Evolutionary conservation across 306 rosid species (phyloP).

Genomic region (Erythrophleum fordii): DNA sequence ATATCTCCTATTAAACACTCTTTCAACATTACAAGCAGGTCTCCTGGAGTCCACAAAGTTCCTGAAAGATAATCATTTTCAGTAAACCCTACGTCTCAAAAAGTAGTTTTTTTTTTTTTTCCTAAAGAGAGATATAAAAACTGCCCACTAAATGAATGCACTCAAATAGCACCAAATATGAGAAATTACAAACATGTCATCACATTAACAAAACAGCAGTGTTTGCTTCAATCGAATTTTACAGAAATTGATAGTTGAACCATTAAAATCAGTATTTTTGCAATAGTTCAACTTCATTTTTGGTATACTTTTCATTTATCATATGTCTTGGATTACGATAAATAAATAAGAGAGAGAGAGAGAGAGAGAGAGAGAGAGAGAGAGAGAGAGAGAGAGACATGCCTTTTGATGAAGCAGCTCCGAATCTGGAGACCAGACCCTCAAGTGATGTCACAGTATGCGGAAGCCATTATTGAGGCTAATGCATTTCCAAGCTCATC

Average conservation of each 20-base stretch:
- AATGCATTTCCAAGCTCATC: conserved; percentile 21
- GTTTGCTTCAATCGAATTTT: neutral
- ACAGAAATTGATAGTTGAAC: neutral
- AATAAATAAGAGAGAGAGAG: too few relatives aligned
- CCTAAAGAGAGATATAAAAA: neutral
- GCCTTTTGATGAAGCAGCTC: conserved; percentile 45
- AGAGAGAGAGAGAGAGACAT: conserved; percentile 27
- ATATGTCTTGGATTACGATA: neutral
- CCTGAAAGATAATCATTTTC: conserved; percentile 33
- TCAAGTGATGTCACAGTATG: conserved; percentile 46
- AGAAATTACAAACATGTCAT: neutral
- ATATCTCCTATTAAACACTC: conserved; percentile 28
- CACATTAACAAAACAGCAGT: neutral
- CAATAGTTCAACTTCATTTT: neutral
- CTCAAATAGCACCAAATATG: neutral
- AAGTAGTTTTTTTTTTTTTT: too few relatives aligned
- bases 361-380: too few relatives aligned
- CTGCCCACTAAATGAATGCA: neutral
- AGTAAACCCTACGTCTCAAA: neutral
- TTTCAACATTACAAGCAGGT: conserved; percentile 23
- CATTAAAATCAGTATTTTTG: neutral
- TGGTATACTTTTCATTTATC: neutral
- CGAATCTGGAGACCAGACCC: conserved; percentile 33
- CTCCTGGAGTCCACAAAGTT: conserved; percentile 22
- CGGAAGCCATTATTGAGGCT: conserved; percentile 48